Conservation (phyloP, 1,139 yeast genomes). For the Protomyces pachydermus region DNA sequence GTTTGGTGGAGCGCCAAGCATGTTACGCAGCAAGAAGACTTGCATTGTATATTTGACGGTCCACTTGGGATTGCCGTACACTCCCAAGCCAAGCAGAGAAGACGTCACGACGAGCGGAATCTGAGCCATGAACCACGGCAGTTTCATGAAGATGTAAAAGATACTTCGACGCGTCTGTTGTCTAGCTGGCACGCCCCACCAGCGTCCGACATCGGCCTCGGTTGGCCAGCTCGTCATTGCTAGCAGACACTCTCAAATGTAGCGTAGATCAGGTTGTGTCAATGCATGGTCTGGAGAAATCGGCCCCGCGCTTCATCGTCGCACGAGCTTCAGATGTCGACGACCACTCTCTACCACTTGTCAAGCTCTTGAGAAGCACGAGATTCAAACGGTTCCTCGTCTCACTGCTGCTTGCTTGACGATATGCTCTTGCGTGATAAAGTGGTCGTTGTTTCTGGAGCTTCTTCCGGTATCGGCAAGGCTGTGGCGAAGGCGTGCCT, state of each 20-base stretch:
- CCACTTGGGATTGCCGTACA: neutral
- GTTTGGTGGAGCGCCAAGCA: neutral
- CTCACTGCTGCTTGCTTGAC: too few species aligned
- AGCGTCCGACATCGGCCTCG: neutral
- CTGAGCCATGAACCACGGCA: neutral
- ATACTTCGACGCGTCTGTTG: neutral
- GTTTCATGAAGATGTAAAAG: neutral
- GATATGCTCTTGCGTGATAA: conserved; percentile 22
- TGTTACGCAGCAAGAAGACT: neutral
- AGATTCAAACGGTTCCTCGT: too few species aligned
- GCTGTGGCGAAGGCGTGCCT: conserved; percentile 42
- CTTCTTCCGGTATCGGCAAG: conserved; percentile 44
- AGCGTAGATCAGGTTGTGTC: too few species aligned
- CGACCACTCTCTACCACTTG: too few species aligned
- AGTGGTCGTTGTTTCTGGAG: conserved; percentile 42
- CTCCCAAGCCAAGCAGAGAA: neutral
- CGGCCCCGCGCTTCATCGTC: too few species aligned
- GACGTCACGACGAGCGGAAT: neutral
- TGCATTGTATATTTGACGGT: neutral
- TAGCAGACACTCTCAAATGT: too few species aligned
- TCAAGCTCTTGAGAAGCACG: too few species aligned
- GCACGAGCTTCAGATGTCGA: too few species aligned
- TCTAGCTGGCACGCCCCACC: neutral
- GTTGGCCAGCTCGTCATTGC: neutral
- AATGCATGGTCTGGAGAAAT: too few species aligned